Conservation (phyloP, 2,329 filamentous ascomycete genomes). For the Colletotrichum sp. region DNA sequence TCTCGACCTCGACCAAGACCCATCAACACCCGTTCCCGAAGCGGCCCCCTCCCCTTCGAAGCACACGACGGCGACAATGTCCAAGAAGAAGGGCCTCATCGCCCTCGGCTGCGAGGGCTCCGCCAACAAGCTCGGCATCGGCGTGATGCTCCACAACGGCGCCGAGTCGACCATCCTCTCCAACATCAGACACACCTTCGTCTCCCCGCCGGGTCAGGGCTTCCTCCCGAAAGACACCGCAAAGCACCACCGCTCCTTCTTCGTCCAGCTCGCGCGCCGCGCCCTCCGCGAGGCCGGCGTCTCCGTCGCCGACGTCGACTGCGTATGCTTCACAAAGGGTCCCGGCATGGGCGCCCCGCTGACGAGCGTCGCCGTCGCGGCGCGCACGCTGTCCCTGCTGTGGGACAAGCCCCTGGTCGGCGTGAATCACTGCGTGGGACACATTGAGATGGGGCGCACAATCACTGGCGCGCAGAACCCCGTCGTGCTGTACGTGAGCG, state of each 20-base stretch:
- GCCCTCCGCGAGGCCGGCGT: constrained; percentile 76
- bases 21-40: background rate
- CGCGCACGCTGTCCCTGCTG: constrained; percentile 79
- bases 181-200: constrained; percentile 94
- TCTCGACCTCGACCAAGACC: background rate
- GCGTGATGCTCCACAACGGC: constrained; percentile 79
- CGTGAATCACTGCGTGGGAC: constrained; percentile 97
- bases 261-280: constrained; percentile 79
- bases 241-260: constrained; percentile 85
- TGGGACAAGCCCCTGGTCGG: constrained; percentile 91
- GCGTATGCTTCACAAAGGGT: constrained; percentile 94
- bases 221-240: constrained; percentile 98
- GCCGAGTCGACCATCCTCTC: constrained; percentile 76
- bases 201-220: constrained; percentile 88
- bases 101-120: constrained; percentile 80
- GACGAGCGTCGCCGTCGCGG: constrained; percentile 84
- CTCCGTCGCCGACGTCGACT: constrained; percentile 73
- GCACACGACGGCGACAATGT: constrained; percentile 25
- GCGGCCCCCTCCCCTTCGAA: constrained; percentile 9
- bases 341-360: constrained; percentile 97
- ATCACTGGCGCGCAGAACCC: constrained; percentile 92
- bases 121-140: constrained; percentile 96
- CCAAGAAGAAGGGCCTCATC: constrained; percentile 45
- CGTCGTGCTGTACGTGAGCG: constrained; percentile 93
- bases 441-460: constrained; percentile 97